Base-by-base conservation (phyloP, 2,329 filamentous ascomycete genomes). In the Colletotrichum sp. region DNA sequence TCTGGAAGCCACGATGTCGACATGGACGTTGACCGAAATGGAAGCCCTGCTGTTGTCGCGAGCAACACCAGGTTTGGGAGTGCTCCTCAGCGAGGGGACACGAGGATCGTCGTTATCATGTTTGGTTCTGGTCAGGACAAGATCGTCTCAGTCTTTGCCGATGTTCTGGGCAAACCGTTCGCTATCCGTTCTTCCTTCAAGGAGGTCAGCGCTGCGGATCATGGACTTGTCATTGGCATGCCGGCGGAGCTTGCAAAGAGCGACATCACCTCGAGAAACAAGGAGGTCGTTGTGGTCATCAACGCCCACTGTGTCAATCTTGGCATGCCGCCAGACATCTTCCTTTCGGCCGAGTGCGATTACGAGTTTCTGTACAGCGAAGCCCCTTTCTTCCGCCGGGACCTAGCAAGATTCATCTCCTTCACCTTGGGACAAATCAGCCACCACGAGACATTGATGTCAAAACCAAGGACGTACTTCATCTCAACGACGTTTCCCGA, bases 401-500 rank as follows among this genome's bases (percentile, higher is more conserved):
- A 97, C 81, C 87, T 97, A 62, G 92, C 95, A 12, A 91, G 95
- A 49, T 97, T 96, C 81, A 90, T 96, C 30, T 94, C 95, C 8
- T 93, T 97, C 81, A 93, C 94, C 8, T 87, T 97, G 30, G 95
- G 95, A 12, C 95, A 97, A 85, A 93, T 94, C 78, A 93, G 92
- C 81, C 93, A 94, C 72, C 95, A 98, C 82, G 92, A 94, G 79
- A 93, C 94, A 72, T 87, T 98, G 52, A 93, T 93, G 87, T 92
- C 93, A 67, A 97, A 97, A 82, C 90, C 92, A 55, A 90, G 95
- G 80, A 97, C 95, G 0, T 96, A 95, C 79, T 93, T 97, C 81
- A 95, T 98, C 78, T 97, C 95, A 6, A 97, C 95, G 2, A 98
- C 95, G 0, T 98, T 98, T 79, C 94, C 95, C 0, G 95, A 98